phyloP scores from a whole-genome alignment of 164 flowering plant species.

The Sedum album region DNA sequence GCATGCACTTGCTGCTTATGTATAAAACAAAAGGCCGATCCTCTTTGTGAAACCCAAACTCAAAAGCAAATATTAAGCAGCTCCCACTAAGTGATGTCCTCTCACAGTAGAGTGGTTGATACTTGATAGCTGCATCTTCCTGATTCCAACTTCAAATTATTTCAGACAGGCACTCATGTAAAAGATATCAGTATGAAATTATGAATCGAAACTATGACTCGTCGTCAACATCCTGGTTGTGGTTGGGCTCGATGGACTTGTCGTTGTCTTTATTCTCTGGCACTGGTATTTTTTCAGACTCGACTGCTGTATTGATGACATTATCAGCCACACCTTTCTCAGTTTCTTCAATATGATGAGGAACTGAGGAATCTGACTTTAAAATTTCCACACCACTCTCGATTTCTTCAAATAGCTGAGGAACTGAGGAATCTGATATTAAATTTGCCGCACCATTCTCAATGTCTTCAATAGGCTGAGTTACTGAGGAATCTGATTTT shows the following conservation, averaged over 20 bases:
- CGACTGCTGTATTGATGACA: slow-evolving; percentile 20
- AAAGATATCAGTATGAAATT: neutral
- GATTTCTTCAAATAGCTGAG: slow-evolving; percentile 2
- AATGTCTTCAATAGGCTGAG: slow-evolving; percentile 4
- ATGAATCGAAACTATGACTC: neutral
- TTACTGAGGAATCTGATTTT: slow-evolving; percentile 7
- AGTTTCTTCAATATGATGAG: too few relatives aligned
- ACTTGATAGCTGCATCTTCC: neutral
- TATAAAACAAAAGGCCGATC: neutral
- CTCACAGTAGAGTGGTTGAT: neutral
- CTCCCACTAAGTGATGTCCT: neutral
- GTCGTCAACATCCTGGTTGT: neutral
- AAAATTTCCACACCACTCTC: neutral
- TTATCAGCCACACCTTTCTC: slow-evolving; percentile 11
- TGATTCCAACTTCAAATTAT: neutral
- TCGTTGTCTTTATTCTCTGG: neutral
- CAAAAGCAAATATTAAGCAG: neutral
- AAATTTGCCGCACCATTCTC: slow-evolving; percentile 15
- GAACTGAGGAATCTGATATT: slow-evolving; percentile 9
- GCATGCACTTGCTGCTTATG: neutral
- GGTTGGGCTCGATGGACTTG: neutral
- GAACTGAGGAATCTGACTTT: neutral
- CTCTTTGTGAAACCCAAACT: neutral
- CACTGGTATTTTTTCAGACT: neutral
- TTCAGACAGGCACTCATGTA: neutral